Conservation (phyloP, 495 filamentous ascomycete genomes). For the Neurospora cerealis region DNA sequence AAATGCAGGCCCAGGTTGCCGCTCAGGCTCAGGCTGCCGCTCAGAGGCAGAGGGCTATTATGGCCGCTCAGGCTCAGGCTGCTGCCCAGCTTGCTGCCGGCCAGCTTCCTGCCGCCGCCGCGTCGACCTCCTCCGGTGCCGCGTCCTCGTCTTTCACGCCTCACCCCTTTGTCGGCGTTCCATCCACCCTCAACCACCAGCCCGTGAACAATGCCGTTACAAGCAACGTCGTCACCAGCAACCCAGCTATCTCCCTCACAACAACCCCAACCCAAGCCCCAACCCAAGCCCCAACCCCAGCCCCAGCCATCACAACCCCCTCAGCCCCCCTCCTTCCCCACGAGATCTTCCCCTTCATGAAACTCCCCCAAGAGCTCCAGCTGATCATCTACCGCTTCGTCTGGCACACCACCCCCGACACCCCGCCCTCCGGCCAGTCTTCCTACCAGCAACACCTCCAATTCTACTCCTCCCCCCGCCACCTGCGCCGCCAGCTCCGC, state of each 20-base stretch:
- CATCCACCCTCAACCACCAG: not conserved
- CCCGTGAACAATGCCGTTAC: not conserved
- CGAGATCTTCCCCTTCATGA: not conserved
- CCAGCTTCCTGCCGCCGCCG: not conserved
- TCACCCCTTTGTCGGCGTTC: not conserved
- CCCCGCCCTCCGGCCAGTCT: not conserved
- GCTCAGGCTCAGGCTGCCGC: not conserved
- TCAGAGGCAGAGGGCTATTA: not conserved
- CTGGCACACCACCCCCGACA: not conserved
- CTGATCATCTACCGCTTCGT: not conserved
- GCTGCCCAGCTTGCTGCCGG: not conserved
- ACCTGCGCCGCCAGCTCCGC: not conserved
- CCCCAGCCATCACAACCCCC: not conserved
- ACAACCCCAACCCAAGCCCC: not conserved
- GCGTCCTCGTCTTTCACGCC: not conserved
- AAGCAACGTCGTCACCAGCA: not conserved
- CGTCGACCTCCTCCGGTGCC: not conserved
- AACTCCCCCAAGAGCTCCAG: not conserved
- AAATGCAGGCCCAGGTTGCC: not conserved
- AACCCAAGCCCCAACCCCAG: not conserved
- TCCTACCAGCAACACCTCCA: not conserved
- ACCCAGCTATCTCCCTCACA: not conserved
- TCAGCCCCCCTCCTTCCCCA: not conserved
- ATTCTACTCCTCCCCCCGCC: not conserved
- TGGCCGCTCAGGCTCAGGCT: not conserved